Base-by-base conservation (phyloP, 768 basidiomycete species). In the Daedalea quercina region DNA sequence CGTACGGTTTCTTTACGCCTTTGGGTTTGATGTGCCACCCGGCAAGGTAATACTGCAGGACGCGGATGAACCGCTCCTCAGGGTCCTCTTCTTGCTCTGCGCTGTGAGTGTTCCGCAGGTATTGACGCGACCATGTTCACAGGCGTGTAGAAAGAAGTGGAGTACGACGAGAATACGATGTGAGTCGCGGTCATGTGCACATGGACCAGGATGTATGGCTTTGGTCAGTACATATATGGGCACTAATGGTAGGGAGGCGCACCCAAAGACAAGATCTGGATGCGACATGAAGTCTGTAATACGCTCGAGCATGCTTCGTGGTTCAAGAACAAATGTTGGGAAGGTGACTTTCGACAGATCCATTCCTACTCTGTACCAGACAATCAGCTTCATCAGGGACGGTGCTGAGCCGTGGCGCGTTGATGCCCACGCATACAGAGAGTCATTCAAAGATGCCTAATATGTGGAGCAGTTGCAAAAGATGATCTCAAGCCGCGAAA, bases 11-110 rank as follows among this genome's bases (percentile, higher is more conserved):
- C 87, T 99, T 99, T 55, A 98, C 96, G 50, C 94, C 96, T 73
- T 90, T 94, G 59, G 96, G 94, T 70, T 97, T 97, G 73, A 97
- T 94, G 70, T 98, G 96, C 96, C 96, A 99, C 22, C 96, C 96
- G n/a, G 90, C 87, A 44, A 99, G 84, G 67, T 97, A 99, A 67
- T 94, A 96, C 57, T 89, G 87, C 31, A 97, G 76, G 1, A 98
- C 92, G 47, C 84, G 80, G 57, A 95, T 78, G 68, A 97, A 97
- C 42, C 96, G 76, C 65, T 95, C 94, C 67, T 95, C 87, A 28
- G 91, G 81, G 62, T 92, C 84, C 37, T 78, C 75, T 64, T 81
- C 84, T n/a, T 81, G 67, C 58, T 90, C 91, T 44, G 90, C 88
- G 37, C 94, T 95, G 60, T 23, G 37, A 15, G 7, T 22, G 44